These are phyloP conservation scores for Aspergillus panamensis DNA, from an alignment of 495 filamentous ascomycete genomes.

Conservation along the genomic window DNA sequence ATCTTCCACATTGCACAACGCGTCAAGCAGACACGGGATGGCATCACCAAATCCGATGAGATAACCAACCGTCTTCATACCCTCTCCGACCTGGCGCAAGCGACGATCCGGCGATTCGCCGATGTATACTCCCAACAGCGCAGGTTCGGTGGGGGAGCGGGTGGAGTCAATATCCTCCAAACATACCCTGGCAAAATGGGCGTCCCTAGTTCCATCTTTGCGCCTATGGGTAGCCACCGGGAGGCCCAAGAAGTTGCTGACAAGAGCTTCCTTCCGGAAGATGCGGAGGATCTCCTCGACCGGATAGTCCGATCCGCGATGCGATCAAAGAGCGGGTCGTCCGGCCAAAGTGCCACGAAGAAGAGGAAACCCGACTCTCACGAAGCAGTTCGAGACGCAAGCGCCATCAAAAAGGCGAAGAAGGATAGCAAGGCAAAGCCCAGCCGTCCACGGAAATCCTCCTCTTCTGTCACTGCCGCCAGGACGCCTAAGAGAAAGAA, in stretches of 20 bases:
- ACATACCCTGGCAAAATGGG: slow-evolving; percentile 78
- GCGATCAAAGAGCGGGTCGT: slow-evolving; percentile 36
- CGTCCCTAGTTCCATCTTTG: slow-evolving; percentile 74
- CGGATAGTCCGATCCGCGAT: slow-evolving; percentile 52
- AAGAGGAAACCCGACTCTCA: slow-evolving; percentile 48
- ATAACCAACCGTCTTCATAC: slow-evolving; percentile 63
- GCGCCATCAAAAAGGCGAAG: slow-evolving; percentile 44
- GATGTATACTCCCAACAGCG: slow-evolving; percentile 51
- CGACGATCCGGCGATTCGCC: slow-evolving; percentile 77
- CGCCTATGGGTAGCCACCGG: slow-evolving; percentile 66
- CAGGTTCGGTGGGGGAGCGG: slow-evolving; percentile 54
- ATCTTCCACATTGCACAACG: slow-evolving; percentile 92
- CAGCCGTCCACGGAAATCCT: slow-evolving; percentile 39
- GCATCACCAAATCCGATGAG: slow-evolving; percentile 56
- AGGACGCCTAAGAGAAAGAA: slow-evolving; percentile 47
- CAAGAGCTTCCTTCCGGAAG: slow-evolving; percentile 76
- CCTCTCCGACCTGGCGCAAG: slow-evolving; percentile 83
- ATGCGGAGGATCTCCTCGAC: slow-evolving; percentile 74
- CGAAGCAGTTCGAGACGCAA: slow-evolving; percentile 30
- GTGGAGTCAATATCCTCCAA: slow-evolving; percentile 71
- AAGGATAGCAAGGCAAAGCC: slow-evolving; percentile 31
- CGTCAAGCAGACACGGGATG: slow-evolving; percentile 85
- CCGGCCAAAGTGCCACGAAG: slow-evolving; percentile 30
- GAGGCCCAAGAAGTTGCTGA: slow-evolving; percentile 79
- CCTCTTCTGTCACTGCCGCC: slow-evolving; percentile 32